Conservation (phyloP, 306 rosid genomes). For the Fragaria nilgerrensis region DNA sequence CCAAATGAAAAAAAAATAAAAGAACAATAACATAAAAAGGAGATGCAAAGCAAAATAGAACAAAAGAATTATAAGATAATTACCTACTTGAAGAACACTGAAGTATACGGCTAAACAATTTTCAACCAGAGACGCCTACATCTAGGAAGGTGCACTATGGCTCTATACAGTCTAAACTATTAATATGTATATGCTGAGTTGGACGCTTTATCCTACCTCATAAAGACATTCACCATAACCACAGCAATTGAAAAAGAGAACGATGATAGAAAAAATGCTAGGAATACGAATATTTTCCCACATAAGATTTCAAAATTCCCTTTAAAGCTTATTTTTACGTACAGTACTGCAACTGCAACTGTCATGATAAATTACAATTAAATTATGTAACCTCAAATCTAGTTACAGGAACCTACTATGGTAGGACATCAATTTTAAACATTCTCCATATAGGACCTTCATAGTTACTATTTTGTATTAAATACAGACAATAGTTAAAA, state of each 20-base stretch:
- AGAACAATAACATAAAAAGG: slow-evolving; percentile 40
- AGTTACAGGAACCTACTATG: background rate
- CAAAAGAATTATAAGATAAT: slow-evolving; percentile 17
- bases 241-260: background rate
- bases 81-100: slow-evolving; percentile 24
- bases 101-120: slow-evolving; percentile 24
- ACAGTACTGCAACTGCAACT: background rate
- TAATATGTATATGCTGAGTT: background rate
- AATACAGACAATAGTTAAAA: background rate
- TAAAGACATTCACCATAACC: background rate
- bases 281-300: background rate
- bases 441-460: background rate
- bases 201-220: slow-evolving; percentile 4
- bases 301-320: background rate
- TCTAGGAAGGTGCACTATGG: slow-evolving; percentile 17
- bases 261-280: background rate
- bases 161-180: background rate
- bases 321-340: background rate
- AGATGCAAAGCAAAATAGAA: slow-evolving; percentile 23
- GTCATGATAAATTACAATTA: background rate
- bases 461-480: slow-evolving; percentile 2
- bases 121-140: slow-evolving; percentile 4
- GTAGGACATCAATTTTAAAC: background rate
- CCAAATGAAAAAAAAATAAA: slow-evolving; percentile 14
- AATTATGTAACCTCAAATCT: background rate